phyloP scores from a whole-genome alignment of 2,329 filamentous ascomycete genomes.

The Stenocarpella maydis region DNA sequence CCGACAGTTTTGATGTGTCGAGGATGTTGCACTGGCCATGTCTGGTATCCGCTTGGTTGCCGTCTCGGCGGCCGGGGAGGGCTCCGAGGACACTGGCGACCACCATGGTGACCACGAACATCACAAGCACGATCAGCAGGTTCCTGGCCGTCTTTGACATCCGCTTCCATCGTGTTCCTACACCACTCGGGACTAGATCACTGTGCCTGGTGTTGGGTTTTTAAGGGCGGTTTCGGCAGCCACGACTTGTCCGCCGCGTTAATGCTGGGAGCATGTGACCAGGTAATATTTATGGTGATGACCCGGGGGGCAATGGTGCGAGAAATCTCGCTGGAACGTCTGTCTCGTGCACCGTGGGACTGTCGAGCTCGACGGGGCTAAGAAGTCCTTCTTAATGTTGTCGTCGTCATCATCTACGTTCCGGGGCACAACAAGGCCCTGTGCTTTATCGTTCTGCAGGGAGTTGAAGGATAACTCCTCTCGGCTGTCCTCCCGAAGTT shows the following conservation, averaged over 20 bases:
- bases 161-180: not conserved
- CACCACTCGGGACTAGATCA: constrained; percentile 1
- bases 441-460: not conserved
- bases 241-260: not conserved
- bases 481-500: not conserved
- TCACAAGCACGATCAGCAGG: not conserved
- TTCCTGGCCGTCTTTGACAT: constrained; percentile 17
- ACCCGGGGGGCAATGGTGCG: constrained; percentile 15
- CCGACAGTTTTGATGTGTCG: constrained; percentile 23
- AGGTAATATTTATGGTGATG: constrained; percentile 5
- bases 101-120: constrained; percentile 9
- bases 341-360: constrained; percentile 10
- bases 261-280: not conserved
- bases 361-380: constrained; percentile 15
- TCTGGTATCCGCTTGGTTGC: not conserved
- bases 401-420: not conserved
- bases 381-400: constrained; percentile 15
- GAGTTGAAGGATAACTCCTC: not conserved
- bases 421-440: not conserved
- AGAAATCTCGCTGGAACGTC: constrained; percentile 24
- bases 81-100: constrained; percentile 16
- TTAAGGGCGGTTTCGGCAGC: not conserved
- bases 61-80: constrained; percentile 3
- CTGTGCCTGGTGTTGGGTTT: not conserved
- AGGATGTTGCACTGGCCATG: constrained; percentile 18